A percentile compares a stretch with the other conserved stretches of the same genome.
phyloP scores from a whole-genome alignment of 495 filamentous ascomycete species.

The Cercophora scortea region DNA sequence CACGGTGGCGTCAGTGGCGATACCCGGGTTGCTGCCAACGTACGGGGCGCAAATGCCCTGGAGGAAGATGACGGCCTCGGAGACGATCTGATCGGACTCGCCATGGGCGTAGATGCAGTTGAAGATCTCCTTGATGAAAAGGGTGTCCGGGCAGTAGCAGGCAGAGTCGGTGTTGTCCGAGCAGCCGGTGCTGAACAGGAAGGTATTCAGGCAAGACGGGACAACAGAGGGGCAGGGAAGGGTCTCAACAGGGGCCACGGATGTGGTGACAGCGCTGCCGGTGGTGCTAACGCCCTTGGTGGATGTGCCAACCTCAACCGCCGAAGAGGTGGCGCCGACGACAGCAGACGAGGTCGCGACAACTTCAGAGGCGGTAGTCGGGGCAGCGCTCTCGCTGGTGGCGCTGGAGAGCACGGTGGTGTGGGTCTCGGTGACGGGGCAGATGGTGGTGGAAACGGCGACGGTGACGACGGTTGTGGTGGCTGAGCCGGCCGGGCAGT shows the following conservation, averaged over 20 bases:
- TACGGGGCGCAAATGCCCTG: conserved; percentile 81
- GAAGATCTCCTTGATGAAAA: conserved; percentile 74
- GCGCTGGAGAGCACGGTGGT: conserved; percentile 13
- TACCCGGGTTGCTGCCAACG: conserved; percentile 70
- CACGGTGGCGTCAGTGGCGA: conserved; percentile 59
- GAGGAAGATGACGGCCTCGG: conserved; percentile 72
- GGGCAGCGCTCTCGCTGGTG: background rate
- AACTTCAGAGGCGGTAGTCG: conserved; percentile 1
- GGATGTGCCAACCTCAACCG: background rate
- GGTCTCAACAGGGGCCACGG: conserved; percentile 36
- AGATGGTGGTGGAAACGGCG: conserved; percentile 56
- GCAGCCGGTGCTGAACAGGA: conserved; percentile 69
- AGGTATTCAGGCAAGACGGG: conserved; percentile 90
- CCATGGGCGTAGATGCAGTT: conserved; percentile 75
- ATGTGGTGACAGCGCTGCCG: conserved; percentile 21
- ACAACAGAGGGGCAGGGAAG: conserved; percentile 64
- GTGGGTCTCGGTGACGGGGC: conserved; percentile 38
- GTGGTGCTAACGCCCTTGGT: conserved; percentile 11
- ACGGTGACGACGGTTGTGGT: conserved; percentile 49
- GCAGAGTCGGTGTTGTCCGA: conserved; percentile 69
- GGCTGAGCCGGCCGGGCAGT: conserved; percentile 50
- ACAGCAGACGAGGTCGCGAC: background rate
- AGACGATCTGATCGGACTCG: conserved; percentile 54
- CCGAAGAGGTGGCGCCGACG: conserved; percentile 9
- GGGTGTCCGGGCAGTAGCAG: conserved; percentile 79